Percentiles rank a stretch among this genome's conserved stretches.
phyloP scores from a whole-genome alignment of 352 stramenopile genomes.

The Phytophthora vignae region DNA sequence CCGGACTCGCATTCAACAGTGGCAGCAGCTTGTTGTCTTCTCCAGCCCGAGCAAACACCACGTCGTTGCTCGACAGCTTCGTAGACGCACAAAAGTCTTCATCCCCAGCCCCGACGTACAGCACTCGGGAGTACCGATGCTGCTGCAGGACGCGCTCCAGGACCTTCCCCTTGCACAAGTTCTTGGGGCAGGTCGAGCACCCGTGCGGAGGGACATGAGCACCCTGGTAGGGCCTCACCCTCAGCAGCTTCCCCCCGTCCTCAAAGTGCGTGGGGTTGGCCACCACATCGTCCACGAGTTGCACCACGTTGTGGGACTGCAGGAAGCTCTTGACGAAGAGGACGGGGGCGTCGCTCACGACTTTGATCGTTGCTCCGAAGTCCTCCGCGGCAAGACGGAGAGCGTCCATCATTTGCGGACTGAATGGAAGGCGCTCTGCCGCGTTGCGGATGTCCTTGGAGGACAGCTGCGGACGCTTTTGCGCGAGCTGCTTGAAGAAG shows the following conservation, averaged over 20 bases:
- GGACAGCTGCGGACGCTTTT: slow-evolving; percentile 33
- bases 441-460: slow-evolving; percentile 32
- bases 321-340: slow-evolving; percentile 61
- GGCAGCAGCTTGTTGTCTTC: slow-evolving; percentile 15
- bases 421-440: slow-evolving; percentile 41
- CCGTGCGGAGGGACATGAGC: slow-evolving; percentile 43
- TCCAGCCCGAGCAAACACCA: slow-evolving; percentile 31
- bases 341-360: slow-evolving; percentile 64
- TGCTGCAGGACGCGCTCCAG: slow-evolving; percentile 45
- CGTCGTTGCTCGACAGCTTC: slow-evolving; percentile 34
- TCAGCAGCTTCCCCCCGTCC: slow-evolving; percentile 28
- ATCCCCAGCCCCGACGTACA: slow-evolving; percentile 67
- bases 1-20: slow-evolving; percentile 8
- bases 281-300: slow-evolving; percentile 45
- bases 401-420: slow-evolving; percentile 53
- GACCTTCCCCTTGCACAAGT: slow-evolving; percentile 76
- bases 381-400: slow-evolving; percentile 45
- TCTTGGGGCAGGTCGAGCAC: slow-evolving; percentile 52
- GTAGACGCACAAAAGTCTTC: slow-evolving; percentile 60
- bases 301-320: slow-evolving; percentile 30
- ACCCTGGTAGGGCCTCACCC: slow-evolving; percentile 47
- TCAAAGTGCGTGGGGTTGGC: slow-evolving; percentile 48
- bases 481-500: slow-evolving; percentile 39
- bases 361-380: slow-evolving; percentile 41
- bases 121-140: slow-evolving; percentile 42